Base-by-base conservation (phyloP, 345 rosid species). In the Aethionema arabicum region DNA sequence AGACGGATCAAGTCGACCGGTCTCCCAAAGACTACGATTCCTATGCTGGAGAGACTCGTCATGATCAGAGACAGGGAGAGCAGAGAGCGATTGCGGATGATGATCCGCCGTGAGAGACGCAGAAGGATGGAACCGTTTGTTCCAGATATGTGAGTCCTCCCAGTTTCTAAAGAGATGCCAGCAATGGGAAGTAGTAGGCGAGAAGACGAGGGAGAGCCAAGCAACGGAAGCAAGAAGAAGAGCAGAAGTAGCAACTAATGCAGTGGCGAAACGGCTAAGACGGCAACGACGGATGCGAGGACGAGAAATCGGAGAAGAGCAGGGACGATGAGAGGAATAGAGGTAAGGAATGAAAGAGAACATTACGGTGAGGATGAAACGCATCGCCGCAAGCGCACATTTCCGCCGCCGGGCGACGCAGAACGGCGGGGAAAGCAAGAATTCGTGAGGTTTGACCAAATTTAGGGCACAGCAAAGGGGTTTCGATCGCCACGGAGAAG, bases 181-280 rank as follows among this genome's bases (percentile, higher is more conserved):
- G 65, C 79, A 74, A 32, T 73, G 88, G 43, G 73, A 73, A 59
- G 84, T 76, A 45, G 90, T 67, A 46, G 79, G 74, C 4, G 92
- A 82, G 76, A 86, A 88, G 47, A 91, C 85, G 41, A 91, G 87
- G 32, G 91, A 89, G 35, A 88, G 77, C 96, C 98, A 91, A 6
- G 88, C 92, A 53, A 79, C 66, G 76, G 90, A 78, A 37, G 87
- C 71, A 58, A 91, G 37, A 38, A 88, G 74, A 15, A 91, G 85
- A 27, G 90, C 83, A 10, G 79, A 78, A 13, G 78, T 74, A 4
- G 81, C 78, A 14, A 84, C 72, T 2, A 76, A 76, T 3, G 86
- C 85, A 2, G 86, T 85, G 11, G 74, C 79, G 8, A 77, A 59
- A 14, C 82, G 82, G 40, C 75, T 68, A 43, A 70, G 85, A 32